These are phyloP conservation scores for Colletotrichum trifolii DNA, from an alignment of 2,329 filamentous ascomycete species.

Conservation along the genomic window DNA sequence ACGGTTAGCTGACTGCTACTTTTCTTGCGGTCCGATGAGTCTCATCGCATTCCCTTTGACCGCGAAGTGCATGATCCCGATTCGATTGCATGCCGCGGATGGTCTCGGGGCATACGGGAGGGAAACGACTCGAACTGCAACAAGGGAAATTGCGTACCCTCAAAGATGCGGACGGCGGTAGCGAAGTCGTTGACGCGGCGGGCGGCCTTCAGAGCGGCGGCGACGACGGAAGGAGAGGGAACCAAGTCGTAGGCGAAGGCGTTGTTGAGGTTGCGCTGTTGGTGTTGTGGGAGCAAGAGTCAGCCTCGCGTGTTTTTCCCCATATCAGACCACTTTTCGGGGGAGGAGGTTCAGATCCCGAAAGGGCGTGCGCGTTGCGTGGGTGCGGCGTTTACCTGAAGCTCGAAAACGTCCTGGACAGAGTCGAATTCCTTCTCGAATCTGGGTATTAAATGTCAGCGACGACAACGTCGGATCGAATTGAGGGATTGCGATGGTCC, in stretches of 20 bases:
- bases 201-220: slow-evolving; percentile 91
- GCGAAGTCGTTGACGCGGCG: slow-evolving; percentile 98
- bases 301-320: slow-evolving; percentile 23
- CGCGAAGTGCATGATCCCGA: slow-evolving; percentile 3
- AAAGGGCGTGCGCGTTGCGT: neutral
- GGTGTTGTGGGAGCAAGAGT: slow-evolving; percentile 19
- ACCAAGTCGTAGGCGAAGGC: slow-evolving; percentile 99
- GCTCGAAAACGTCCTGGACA: slow-evolving; percentile 99
- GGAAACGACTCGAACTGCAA: neutral
- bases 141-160: slow-evolving; percentile 72
- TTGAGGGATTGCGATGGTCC: slow-evolving; percentile 4
- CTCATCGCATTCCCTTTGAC: neutral
- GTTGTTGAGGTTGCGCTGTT: slow-evolving; percentile 94
- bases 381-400: slow-evolving; percentile 78
- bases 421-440: slow-evolving; percentile 99
- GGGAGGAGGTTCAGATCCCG: slow-evolving; percentile 30
- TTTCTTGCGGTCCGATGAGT: neutral
- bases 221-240: slow-evolving; percentile 89
- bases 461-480: slow-evolving; percentile 10
- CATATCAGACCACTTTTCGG: slow-evolving; percentile 39
- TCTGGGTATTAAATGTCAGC: slow-evolving; percentile 60
- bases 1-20: slow-evolving; percentile 2
- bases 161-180: slow-evolving; percentile 97
- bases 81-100: slow-evolving; percentile 3
- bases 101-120: slow-evolving; percentile 8